phyloP scores from a whole-genome alignment of 202 grass and related monocot genomes.

The Carex arenaria region DNA sequence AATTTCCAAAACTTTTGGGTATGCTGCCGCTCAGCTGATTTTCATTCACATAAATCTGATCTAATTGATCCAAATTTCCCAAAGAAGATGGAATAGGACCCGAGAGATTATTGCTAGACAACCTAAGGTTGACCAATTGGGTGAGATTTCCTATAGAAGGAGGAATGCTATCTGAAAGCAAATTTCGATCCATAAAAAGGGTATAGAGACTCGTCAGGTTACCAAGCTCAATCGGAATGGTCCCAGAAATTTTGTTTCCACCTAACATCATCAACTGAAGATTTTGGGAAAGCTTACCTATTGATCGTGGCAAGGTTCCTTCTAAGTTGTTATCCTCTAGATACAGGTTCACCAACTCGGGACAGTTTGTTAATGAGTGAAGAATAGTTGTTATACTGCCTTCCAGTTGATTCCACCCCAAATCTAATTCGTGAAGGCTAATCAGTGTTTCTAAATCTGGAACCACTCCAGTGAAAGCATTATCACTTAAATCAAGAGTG shows the following conservation, averaged over 20 bases:
- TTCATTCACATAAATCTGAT: slow-evolving; percentile 1
- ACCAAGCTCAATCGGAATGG: slow-evolving; percentile 36
- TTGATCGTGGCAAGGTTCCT: slow-evolving; percentile 30
- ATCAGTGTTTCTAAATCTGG: slow-evolving; percentile 24
- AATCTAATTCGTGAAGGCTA: not conserved
- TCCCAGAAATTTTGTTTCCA: slow-evolving; percentile 37
- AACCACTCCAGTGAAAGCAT: slow-evolving; percentile 30
- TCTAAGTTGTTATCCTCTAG: slow-evolving; percentile 21
- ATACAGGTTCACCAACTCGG: not conserved
- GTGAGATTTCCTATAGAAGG: slow-evolving; percentile 20
- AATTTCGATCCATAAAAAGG: slow-evolving; percentile 29
- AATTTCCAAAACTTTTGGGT: slow-evolving; percentile 25
- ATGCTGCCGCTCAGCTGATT: slow-evolving; percentile 46
- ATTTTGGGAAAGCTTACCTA: slow-evolving; percentile 31
- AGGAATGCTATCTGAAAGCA: slow-evolving; percentile 27
- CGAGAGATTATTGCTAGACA: slow-evolving; percentile 25
- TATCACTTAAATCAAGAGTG: not conserved
- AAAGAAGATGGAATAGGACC: slow-evolving; percentile 21
- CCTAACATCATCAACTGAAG: slow-evolving; percentile 24
- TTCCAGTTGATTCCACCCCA: slow-evolving; percentile 37
- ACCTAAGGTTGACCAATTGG: not conserved
- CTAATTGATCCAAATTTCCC: slow-evolving; percentile 30
- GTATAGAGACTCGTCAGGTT: slow-evolving; percentile 21
- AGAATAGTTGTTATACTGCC: slow-evolving; percentile 32
- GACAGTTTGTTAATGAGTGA: slow-evolving; percentile 34